phyloP scores from a whole-genome alignment of 2,329 filamentous ascomycete genomes.

The Drechslerella coelobrocha region DNA sequence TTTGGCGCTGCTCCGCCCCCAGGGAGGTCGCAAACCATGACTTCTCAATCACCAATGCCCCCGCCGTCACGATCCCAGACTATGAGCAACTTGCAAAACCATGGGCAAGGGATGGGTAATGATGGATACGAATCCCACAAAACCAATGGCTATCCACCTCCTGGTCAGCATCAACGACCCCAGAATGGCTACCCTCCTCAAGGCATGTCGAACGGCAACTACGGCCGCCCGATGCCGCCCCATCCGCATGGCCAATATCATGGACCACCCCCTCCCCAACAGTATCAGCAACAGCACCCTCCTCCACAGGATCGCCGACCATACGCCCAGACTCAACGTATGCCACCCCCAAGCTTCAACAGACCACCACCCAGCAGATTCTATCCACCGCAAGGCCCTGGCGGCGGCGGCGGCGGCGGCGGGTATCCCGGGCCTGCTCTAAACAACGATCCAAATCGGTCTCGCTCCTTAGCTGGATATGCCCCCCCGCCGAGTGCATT shows the following conservation, averaged over 20 bases:
- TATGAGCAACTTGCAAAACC: constrained; percentile 33
- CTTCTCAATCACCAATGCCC: constrained; percentile 71
- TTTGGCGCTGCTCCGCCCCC: constrained; percentile 86
- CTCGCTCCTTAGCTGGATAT: constrained; percentile 82
- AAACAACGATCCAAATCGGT: constrained; percentile 84
- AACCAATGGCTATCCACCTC: constrained; percentile 59
- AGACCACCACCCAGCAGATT: constrained; percentile 66
- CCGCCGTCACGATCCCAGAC: constrained; percentile 53
- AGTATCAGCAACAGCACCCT: constrained; percentile 44
- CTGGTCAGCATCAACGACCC: constrained; percentile 58
- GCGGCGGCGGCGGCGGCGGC: constrained; percentile 66
- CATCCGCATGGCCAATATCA: constrained; percentile 31
- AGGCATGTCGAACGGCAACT: constrained; percentile 54
- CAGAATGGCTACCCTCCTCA: constrained; percentile 59
- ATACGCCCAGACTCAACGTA: constrained; percentile 69
- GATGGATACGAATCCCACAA: constrained; percentile 57
- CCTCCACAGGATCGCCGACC: constrained; percentile 64
- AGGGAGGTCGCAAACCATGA: constrained; percentile 95
- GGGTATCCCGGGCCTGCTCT: constrained; percentile 71
- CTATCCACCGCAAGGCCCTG: constrained; percentile 66
- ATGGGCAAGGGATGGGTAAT: constrained; percentile 19
- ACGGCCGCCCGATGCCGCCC: constrained; percentile 35
- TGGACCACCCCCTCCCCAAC: constrained; percentile 39
- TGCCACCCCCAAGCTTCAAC: constrained; percentile 60
- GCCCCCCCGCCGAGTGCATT: constrained; percentile 76